phyloP scores from a whole-genome alignment of 257 asterid genomes.

The Salvia miltiorrhiza region DNA sequence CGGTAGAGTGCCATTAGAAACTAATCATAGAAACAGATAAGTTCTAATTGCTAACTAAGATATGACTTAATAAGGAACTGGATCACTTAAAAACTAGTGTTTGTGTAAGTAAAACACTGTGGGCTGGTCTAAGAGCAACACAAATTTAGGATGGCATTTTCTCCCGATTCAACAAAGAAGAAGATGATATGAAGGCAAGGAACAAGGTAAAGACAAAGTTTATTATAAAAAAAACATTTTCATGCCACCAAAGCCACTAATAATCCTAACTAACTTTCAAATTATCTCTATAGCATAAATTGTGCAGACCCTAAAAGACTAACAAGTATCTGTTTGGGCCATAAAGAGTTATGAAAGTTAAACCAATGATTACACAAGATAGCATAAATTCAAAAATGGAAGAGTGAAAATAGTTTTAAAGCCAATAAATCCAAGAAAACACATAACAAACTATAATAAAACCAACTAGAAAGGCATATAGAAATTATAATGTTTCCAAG shows the following conservation, averaged over 20 bases:
- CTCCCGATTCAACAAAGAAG: neutral
- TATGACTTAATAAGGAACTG: neutral
- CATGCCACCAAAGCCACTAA: neutral
- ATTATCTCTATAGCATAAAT: neutral
- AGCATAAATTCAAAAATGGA: neutral
- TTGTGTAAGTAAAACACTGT: neutral
- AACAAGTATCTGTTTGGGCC: neutral
- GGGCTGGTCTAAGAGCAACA: neutral
- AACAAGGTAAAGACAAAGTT: neutral
- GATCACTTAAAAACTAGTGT: neutral
- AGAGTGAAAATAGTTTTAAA: neutral
- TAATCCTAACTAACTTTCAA: neutral
- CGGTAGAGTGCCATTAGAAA: neutral
- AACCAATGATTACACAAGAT: neutral
- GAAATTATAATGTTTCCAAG: slow-evolving; percentile 4
- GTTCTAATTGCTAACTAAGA: neutral
- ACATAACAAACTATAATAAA: neutral
- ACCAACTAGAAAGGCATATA: neutral
- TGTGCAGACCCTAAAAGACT: neutral
- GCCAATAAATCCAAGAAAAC: neutral
- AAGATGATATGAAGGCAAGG: neutral
- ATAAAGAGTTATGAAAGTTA: neutral
- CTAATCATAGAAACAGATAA: neutral
- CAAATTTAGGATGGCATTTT: neutral
- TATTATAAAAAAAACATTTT: neutral